These are phyloP conservation scores for Gaeumannomyces tritici DNA, from an alignment of 2,329 filamentous ascomycete species.

Conservation along the genomic window DNA sequence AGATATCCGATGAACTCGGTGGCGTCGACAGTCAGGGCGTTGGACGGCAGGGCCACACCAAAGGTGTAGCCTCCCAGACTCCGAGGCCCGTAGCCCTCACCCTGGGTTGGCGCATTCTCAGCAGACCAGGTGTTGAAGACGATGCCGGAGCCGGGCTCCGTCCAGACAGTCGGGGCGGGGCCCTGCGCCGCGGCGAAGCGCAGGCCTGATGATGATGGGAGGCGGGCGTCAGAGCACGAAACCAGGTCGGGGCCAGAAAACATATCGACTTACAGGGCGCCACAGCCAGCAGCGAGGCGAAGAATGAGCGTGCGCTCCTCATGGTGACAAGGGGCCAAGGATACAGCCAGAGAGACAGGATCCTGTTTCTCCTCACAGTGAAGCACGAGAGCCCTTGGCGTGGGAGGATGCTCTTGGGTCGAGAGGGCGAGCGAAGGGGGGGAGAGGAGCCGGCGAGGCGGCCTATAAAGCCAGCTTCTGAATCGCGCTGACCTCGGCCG, in stretches of 20 bases:
- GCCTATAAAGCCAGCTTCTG: not conserved
- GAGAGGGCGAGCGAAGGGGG: not conserved
- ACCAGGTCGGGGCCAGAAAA: not conserved
- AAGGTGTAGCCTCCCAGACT: constrained; percentile 28
- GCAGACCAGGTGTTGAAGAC: constrained; percentile 40
- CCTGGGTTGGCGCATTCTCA: constrained; percentile 23
- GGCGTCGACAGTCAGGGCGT: constrained; percentile 30
- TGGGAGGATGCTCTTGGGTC: not conserved
- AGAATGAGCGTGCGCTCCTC: not conserved
- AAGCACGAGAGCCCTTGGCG: not conserved
- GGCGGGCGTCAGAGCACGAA: not conserved
- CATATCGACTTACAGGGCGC: not conserved
- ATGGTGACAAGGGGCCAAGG: not conserved
- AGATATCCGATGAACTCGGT: constrained; percentile 45
- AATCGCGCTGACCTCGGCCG: not conserved
- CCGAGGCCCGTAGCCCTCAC: constrained; percentile 12
- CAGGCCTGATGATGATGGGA: not conserved
- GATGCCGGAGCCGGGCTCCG: constrained; percentile 37
- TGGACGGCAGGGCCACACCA: constrained; percentile 37
- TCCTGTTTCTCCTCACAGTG: not conserved
- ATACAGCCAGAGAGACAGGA: not conserved
- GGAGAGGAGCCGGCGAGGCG: not conserved
- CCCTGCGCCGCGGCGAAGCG: constrained; percentile 11
- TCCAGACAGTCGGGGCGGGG: constrained; percentile 23
- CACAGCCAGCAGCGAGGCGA: not conserved